Evolutionary conservation across 2,329 filamentous ascomycete genomes (phyloP).

Genomic region (Phialophora expanda): DNA sequence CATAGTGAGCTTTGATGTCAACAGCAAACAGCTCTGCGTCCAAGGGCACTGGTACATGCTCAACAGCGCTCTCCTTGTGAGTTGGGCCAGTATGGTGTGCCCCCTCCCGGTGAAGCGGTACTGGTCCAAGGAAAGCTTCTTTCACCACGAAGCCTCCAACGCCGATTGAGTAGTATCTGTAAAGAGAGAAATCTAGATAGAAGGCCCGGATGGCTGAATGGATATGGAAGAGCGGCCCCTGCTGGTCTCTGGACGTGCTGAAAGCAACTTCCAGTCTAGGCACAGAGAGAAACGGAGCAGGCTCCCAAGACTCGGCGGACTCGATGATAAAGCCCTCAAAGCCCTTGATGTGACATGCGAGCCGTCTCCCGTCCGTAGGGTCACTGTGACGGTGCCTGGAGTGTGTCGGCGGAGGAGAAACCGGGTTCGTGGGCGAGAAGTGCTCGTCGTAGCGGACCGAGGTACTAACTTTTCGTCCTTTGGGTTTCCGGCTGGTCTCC

Average conservation of each 20-base stretch:
- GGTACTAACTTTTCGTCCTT: conserved; percentile 76
- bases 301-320: conserved; percentile 79
- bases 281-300: conserved; percentile 82
- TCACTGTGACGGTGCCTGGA: conserved; percentile 51
- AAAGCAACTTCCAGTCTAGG: conserved; percentile 87
- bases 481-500: conserved; percentile 64
- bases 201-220: conserved; percentile 81
- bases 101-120: conserved; percentile 29
- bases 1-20: conserved; percentile 78
- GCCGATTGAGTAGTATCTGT: conserved; percentile 86
- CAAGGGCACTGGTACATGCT: conserved; percentile 34
- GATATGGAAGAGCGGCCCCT: conserved; percentile 86
- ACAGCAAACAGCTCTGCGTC: conserved; percentile 73
- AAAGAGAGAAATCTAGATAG: conserved; percentile 86
- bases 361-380: conserved; percentile 73
- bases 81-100: conserved; percentile 14
- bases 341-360: conserved; percentile 80
- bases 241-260: conserved; percentile 81
- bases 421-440: conserved; percentile 60
- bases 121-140: conserved; percentile 63
- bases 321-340: conserved; percentile 92
- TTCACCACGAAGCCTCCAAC: conserved; percentile 78
- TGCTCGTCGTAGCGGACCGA: conserved; percentile 70
- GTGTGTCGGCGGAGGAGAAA: conserved; percentile 55
- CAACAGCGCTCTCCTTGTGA: conserved; percentile 39